Conservation (phyloP, 176 grass and related monocot genomes). For the Tillandsia fasciculata region DNA sequence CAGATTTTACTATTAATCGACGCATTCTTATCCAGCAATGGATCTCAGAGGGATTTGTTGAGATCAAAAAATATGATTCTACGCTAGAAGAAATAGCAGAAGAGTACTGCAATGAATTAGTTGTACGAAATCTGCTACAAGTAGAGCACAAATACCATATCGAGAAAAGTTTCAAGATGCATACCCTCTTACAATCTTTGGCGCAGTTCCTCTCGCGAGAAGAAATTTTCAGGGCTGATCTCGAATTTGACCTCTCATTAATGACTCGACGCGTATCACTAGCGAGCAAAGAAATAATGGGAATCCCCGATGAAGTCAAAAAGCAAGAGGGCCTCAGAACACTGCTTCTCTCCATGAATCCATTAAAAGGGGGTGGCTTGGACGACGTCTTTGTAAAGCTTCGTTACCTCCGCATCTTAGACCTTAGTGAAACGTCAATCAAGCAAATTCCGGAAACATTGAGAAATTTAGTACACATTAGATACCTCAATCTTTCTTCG, state of each 20-base stretch:
- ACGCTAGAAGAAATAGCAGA: constrained; percentile 39
- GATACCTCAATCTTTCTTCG: constrained; percentile 53
- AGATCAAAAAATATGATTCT: constrained; percentile 17
- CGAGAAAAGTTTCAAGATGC: constrained; percentile 33
- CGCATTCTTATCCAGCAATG: constrained; percentile 39
- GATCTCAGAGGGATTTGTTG: constrained; percentile 52
- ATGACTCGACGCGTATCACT: constrained; percentile 31
- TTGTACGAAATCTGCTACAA: constrained; percentile 49
- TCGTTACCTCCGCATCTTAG: constrained; percentile 38
- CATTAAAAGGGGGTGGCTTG: constrained; percentile 23
- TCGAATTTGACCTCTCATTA: constrained; percentile 1
- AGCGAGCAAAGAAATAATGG: constrained; percentile 16
- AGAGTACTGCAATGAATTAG: constrained; percentile 54
- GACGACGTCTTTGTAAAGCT: constrained; percentile 34
- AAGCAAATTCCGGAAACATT: constrained; percentile 43
- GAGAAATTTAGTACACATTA: constrained; percentile 46
- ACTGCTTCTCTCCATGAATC: constrained; percentile 54
- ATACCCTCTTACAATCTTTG: constrained; percentile 38
- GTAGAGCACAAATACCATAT: constrained; percentile 5
- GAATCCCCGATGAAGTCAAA: constrained; percentile 28
- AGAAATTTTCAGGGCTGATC: constrained; percentile 30
- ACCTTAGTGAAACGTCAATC: constrained; percentile 46
- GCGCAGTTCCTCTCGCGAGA: constrained; percentile 36
- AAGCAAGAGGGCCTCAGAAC: constrained; percentile 42
- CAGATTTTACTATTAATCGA: constrained; percentile 17